Evolutionary conservation across 1,139 yeast species (phyloP), one percentile per base, ranked within the genome.

Genomic region (Yamadazyma sp.): DNA sequence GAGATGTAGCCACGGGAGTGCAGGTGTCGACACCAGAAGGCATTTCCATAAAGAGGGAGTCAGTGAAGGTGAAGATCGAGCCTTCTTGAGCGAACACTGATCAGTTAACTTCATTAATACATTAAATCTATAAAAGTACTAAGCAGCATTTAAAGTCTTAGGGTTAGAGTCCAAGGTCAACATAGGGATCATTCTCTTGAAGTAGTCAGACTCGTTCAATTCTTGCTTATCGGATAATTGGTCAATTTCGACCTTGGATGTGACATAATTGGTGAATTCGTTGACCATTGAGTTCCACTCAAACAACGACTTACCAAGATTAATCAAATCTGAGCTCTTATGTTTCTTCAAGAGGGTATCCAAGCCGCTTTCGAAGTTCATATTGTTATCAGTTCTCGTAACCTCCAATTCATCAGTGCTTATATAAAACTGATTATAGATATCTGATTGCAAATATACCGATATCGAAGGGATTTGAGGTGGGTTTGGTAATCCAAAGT

Each of bases 281-380:
- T 69, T 66, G 22, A 82, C 81, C 28, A 73, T 59, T 3, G 49
- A 39, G 41, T 75, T 73, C 83, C 88, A 81, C 53, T 85, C 92
- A 46, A 79, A 78, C 40, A 85, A 56, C n/a, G 86, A 69, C 42
- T 79, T 72, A 7, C 89, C 91, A 23, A 82, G 64, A 44, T 76
- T 62, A 8, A 56, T 41, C 55, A 24, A 42, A 40, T 46, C 40
- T 16, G 40, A 27, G 30, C 25, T 3, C 31, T 45, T 44, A 23
- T 25, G 3, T 20, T 41, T 40, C 24, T 18, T 34, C 7, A 34
- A 17, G 11, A 33, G 26, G 5, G 28, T 22, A 23, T 37, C 39
- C 17, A 44, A 31, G 43, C 49, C 40, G 41, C 42, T 34, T 36
- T 45, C 50, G 17, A 35, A 33, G 43, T 50, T 33, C 42, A 48